Conservation (phyloP, 2,329 filamentous ascomycete species). For the Aspergillus quadrilineatus region DNA sequence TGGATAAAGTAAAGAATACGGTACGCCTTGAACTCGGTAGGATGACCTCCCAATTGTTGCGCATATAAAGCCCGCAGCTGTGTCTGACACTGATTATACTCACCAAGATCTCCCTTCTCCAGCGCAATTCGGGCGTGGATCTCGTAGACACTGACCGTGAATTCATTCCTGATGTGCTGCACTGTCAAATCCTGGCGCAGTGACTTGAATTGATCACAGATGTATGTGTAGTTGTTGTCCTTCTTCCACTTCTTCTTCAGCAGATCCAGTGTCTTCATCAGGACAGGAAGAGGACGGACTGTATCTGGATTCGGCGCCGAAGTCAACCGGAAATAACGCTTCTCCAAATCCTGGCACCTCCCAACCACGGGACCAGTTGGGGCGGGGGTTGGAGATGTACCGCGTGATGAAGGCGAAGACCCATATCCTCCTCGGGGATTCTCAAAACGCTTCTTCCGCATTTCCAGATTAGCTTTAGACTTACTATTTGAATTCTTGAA, state of each 20-base stretch:
- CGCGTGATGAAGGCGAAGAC: slow-evolving; percentile 42
- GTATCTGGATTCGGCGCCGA: slow-evolving; percentile 82
- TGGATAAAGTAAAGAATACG: slow-evolving; percentile 99
- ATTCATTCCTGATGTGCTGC: slow-evolving; percentile 93
- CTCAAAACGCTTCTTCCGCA: slow-evolving; percentile 85
- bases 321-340: slow-evolving; percentile 91
- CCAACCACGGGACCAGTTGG: slow-evolving; percentile 73
- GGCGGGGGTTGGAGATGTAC: slow-evolving; percentile 50
- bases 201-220: slow-evolving; percentile 99
- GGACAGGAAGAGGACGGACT: slow-evolving; percentile 77
- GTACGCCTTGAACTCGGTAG: slow-evolving; percentile 97
- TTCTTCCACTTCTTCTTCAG: slow-evolving; percentile 93
- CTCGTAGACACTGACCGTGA: slow-evolving; percentile 95
- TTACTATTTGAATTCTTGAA: slow-evolving; percentile 78
- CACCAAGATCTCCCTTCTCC: slow-evolving; percentile 98
- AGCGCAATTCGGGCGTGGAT: slow-evolving; percentile 95
- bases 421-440: slow-evolving; percentile 45
- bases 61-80: slow-evolving; percentile 90
- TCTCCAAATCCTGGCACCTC: slow-evolving; percentile 80
- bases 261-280: slow-evolving; percentile 81
- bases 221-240: slow-evolving; percentile 93
- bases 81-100: slow-evolving; percentile 99
- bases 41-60: slow-evolving; percentile 81
- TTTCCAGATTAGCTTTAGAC: slow-evolving; percentile 82
- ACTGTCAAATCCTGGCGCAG: slow-evolving; percentile 97